Evolutionary conservation across 2,329 filamentous ascomycete species (phyloP), one percentile per base, ranked within the genome.

Genomic region (Clarireedia homoeocarpa): DNA sequence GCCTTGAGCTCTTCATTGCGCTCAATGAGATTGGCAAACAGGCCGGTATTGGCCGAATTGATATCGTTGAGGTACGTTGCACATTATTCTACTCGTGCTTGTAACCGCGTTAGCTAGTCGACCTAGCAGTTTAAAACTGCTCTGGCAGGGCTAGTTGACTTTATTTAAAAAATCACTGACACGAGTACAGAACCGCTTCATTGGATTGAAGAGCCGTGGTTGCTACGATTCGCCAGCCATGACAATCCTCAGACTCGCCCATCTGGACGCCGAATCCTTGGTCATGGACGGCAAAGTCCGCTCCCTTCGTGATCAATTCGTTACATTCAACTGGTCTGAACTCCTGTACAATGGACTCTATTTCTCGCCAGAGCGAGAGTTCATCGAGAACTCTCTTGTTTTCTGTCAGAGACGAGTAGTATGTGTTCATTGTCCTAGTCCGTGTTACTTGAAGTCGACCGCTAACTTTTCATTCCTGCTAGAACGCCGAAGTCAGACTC

Each of bases 121-220:
- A 34, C 30, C 9, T 34, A 9, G 9, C 12, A 3, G 10, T 34
- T 34, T 12, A 12, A 34, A 12, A 10, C 12, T 12, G 2, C 9
- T 34, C 30, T 10, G 9, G 12, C 3, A 3, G 7, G 7, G 7
- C 30, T 34, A 34, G 30, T 12, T 12, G 10, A 34, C 10, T 9
- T 34, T 34, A 34, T 10, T 1, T 1, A 3, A 12, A 3, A 34
- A 34, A 34, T 34, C 10, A 5, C 30, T 34, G 10, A 34, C 30
- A 12, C 12, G 30, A 34, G 30, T 10, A 7, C 12, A 34, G 73
- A 88, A 88, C 75, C 81, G 88, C 53, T 89, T 86, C 76, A 86
- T 89, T 68, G 88, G 88, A 61, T 78, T 91, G 66, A 91, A 91
- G 77, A 85, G 80, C 63, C 83, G 88, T 66, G 88, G 88, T 66